Base-by-base conservation (phyloP, 2,329 filamentous ascomycete genomes). In the Xylaria multiplex region DNA sequence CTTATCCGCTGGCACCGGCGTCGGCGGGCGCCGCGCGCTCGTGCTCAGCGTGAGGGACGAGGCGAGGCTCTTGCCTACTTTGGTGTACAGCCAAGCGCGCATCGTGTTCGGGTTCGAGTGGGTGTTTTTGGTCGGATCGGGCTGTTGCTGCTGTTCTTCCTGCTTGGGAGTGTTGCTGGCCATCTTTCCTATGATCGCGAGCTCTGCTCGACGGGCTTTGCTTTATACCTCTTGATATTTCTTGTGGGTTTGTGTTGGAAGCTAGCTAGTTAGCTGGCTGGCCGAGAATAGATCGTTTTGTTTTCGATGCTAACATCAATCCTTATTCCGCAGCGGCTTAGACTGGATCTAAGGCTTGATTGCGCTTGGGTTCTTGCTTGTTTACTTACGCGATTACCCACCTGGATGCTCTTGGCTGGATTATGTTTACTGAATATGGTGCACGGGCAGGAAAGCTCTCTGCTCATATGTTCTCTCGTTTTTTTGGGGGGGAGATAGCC, bases 81-180 rank as follows among this genome's bases (percentile, higher is more conserved):
- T 76, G 59, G 72, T 78, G 78, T 85, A 90, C 60, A 85, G 81
- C 86, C 87, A 90, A 62, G 86, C 85, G 71, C 81, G 82, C 85
- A 89, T 90, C 2, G 54, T 56, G 46, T 40, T 46, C 11, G 35
- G 8, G 35, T 37, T 8, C 27, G 53, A 35, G 14, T 45, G 37
- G 24, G 50, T 9, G 24, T 16, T 8, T 30, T 43, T 37, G 37
- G n/a, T 14, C 45, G 45, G 11, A 42, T 42, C 5, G 6, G 37
- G 24, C 7, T 6, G 14, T 14, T 58, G 53, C 19, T 19, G 19
- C 19, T 35, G 48, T 48, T 53, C 37, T 45, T 42, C 2, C 42
- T 9, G 14, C 7, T 24, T 52, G 54, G 6, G 46, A 24, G 24
- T 52, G 24, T 27, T 59, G 49, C 8, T 46, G 24, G 61, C 48